Evolutionary conservation across 768 basidiomycete genomes (phyloP).

Genomic region (Kwoniella pini): DNA sequence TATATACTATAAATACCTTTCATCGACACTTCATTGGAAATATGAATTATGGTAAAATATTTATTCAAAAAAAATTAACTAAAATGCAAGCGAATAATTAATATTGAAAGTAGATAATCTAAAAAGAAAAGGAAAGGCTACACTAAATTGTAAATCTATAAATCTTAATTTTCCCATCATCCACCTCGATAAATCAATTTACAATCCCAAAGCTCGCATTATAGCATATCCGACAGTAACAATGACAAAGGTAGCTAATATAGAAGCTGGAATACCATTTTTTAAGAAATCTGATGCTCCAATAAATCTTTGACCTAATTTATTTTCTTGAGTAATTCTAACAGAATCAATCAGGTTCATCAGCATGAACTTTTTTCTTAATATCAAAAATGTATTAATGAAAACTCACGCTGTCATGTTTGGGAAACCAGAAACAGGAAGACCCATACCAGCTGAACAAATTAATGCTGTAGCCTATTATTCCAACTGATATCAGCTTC

Average conservation of each 20-base stretch:
- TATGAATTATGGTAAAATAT: too few relatives aligned
- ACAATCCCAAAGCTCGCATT: slow-evolving; percentile 30
- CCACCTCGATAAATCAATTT: too few relatives aligned
- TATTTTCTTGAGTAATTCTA: slow-evolving; percentile 78
- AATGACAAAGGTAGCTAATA: slow-evolving; percentile 82
- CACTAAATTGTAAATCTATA: too few relatives aligned
- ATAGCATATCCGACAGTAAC: slow-evolving; percentile 79
- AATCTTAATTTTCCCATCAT: too few relatives aligned
- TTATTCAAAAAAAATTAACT: too few relatives aligned
- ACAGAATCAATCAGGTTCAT: too few relatives aligned
- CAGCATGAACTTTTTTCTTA: too few relatives aligned
- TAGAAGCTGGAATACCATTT: slow-evolving; percentile 90
- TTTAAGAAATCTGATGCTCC: slow-evolving; percentile 85
- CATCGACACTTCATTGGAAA: too few relatives aligned
- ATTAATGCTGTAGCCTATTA: slow-evolving; percentile 69
- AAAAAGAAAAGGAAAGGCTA: too few relatives aligned
- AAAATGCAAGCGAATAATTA: too few relatives aligned
- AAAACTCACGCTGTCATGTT: slow-evolving; percentile 83
- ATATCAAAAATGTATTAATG: background rate
- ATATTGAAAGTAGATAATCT: too few relatives aligned
- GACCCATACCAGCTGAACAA: slow-evolving; percentile 95
- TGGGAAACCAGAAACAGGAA: slow-evolving; percentile 98
- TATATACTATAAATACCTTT: too few relatives aligned
- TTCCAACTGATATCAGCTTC: background rate
- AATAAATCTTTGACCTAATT: slow-evolving; percentile 82